Evolutionary conservation across 2,329 filamentous ascomycete genomes (phyloP).

Genomic region (Arthroderma sp.): DNA sequence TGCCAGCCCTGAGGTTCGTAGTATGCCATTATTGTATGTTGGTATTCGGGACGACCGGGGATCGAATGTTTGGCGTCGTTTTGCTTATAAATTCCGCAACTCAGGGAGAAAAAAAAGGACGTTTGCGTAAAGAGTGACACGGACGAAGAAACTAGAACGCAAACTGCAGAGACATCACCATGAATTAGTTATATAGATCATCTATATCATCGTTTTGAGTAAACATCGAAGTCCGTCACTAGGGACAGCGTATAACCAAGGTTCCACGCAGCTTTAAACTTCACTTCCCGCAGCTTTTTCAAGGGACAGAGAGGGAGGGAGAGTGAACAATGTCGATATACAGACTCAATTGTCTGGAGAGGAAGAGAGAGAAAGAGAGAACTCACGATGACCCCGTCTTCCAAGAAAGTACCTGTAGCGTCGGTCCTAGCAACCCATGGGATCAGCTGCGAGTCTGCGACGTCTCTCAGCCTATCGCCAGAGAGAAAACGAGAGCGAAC

Average conservation of each 20-base stretch:
- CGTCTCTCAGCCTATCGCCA: not conserved
- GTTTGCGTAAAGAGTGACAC: not conserved
- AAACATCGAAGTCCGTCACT: too few species aligned
- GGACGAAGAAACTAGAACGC: not conserved
- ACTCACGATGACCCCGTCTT: not conserved
- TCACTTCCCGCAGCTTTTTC: not conserved
- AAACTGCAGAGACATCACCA: not conserved
- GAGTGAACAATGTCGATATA: conserved; percentile 6
- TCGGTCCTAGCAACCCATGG: not conserved
- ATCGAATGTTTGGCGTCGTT: not conserved
- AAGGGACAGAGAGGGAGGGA: conserved; percentile 16
- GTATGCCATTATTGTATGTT: conserved; percentile 48
- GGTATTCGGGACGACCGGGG: not conserved
- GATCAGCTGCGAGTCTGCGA: not conserved
- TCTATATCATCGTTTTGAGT: not conserved
- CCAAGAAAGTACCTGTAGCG: not conserved
- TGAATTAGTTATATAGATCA: not conserved
- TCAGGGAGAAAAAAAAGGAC: not conserved
- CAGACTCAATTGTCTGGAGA: conserved; percentile 18
- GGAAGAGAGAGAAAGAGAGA: conserved; percentile 13
- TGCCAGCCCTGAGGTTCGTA: conserved; percentile 57
- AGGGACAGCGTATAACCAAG: not conserved
- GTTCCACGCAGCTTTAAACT: not conserved
- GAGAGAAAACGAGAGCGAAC: conserved; percentile 15
- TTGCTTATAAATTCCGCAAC: not conserved